Evolutionary conservation across 2,329 filamentous ascomycete species (phyloP), one percentile per base, ranked within the genome.

Genomic region (Verticillium klebahnii): DNA sequence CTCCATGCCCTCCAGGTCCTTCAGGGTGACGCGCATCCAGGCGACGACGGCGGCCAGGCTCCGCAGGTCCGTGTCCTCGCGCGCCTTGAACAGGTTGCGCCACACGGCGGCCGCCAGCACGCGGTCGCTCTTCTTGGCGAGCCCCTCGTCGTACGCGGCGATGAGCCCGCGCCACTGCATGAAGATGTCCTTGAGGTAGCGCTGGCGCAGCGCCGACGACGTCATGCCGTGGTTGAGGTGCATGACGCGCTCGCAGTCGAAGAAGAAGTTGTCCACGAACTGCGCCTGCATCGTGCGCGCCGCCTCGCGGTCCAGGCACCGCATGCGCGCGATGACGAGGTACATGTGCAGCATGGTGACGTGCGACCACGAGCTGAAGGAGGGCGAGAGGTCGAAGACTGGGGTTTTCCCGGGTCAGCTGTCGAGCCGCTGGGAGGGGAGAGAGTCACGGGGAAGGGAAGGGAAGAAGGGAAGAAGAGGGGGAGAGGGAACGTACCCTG

Each of bases 271-370:
- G 78, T 99, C 93, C 56, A 95, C 86, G 65, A 99, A 83, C 78
- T 97, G 91, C 71, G 93, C 90, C 75, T 96, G 92, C 88, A 93
- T 97, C 62, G 86, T 84, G 64, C 86, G 83, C 67, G 90, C 88
- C 67, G 85, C 82, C 25, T 89, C 84, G 60, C 82, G 79, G 25
- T 91, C 88, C 68, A 97, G 86, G 74, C 88, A 89, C 66, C 95
- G 90, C 69, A 97, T 80, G 61, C 93, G 90, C 56, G 91, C 90
- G 61, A 91, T 90, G 63, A 98, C 77, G 62, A 97, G 85, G 81
- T 97, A 98, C 84, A 99, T 90, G 80, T 99, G 94, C 62, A 99
- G 84, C 83, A 97, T 96, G 39, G 93, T 95, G 55, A 98, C 89
- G 76, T 98, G 93, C 23, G 93, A 91, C 95, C 95, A 99, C 61